Base-by-base conservation (phyloP, 441 rosid species). In the Cnidoscolus chayamansa region DNA sequence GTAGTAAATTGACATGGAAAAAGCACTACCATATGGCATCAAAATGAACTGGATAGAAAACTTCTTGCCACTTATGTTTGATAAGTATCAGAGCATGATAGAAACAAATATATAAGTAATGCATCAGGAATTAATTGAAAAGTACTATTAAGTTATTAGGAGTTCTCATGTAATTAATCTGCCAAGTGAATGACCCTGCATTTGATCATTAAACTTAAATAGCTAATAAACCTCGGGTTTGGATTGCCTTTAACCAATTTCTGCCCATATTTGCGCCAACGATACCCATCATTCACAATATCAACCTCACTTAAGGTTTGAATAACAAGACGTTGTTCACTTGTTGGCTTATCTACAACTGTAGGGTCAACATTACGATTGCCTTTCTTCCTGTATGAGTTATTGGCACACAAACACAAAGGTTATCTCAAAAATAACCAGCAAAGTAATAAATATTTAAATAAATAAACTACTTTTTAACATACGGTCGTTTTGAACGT, bases 191-290 rank as follows among this genome's bases (percentile, higher is more conserved):
- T 54, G 16, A 51, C 16, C 37, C 49, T 60, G 63, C 11, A 32
- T 55, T 17, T 47, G 47, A 47, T 51, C 25, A 32, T 40, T 61
- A 51, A 62, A 45, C 40, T 40, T 40, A 40, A 3, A 3, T 40
- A 53, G 55, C 4, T 3, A 20, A 72, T 37, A 35, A 65, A 90
- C 99, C 99, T 92, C 49, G 99, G 99, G 83, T 79, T 81, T 74
- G 84, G 87, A 83, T 92, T 90, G 25, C 25, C 25, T 25, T 25
- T 25, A 25, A 94, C 97, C 74, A 92, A 67, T 80, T 94, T 94
- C 83, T 92, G 99, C 70, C 99, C 99, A 81, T 94, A 94, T 82
- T 94, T 94, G 73, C 97, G 99, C 99, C 99, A 94, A 53, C 97
- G 94, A 72, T 88, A 92, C 54, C 97, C 97, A 84, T 94, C 99